Base-by-base conservation (phyloP, 352 stramenopile species). In the Globisporangium paddicum region DNA sequence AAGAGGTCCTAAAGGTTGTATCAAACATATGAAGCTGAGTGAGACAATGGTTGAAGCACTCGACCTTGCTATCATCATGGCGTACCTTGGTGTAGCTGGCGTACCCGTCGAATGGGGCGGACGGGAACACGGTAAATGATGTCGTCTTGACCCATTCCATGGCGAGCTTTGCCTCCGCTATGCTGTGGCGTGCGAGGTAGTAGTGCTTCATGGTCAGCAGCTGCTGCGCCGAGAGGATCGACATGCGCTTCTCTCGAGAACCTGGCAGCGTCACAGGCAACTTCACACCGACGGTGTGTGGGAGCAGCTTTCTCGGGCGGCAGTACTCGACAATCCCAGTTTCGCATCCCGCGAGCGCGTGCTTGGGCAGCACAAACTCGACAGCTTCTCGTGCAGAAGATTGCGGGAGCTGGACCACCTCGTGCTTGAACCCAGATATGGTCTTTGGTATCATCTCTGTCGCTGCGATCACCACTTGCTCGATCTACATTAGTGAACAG, bases 321-420 rank as follows among this genome's bases (percentile, higher is more conserved):
- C 45, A 55, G n/a, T 23, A 41, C 2, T 19, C 44, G 2, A 55
- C 11, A 19, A 62, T 32, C 0, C 23, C 34, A 5, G 16, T 10
- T 10, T 55, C 55, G n/a, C 55, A 62, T 6, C 55, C 55, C 8
- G 25, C 55, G 45, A 62, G n/a, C 34, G 55, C 55, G 45, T 55
- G 34, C 34, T 55, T 54, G 19, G 55, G 55, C 16, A 62, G 25
- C 34, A 62, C 55, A 28, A 62, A 62, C 6, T 10, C 21, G 5
- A 62, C 32, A 10, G 55, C 55, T 26, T 51, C 41, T 16, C 1
- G n/a, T 13, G 2, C 3, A 7, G 26, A 13, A 2, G 38, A 19
- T 9, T 21, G 13, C 9, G 21, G 5, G 1, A 62, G 10, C 16
- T 23, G 16, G 16, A 62, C 44, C 19, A 62, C 46, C 16, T 62